These are phyloP conservation scores for Phytopythium aichiense DNA, from an alignment of 352 stramenopile species.

Conservation along the genomic window DNA sequence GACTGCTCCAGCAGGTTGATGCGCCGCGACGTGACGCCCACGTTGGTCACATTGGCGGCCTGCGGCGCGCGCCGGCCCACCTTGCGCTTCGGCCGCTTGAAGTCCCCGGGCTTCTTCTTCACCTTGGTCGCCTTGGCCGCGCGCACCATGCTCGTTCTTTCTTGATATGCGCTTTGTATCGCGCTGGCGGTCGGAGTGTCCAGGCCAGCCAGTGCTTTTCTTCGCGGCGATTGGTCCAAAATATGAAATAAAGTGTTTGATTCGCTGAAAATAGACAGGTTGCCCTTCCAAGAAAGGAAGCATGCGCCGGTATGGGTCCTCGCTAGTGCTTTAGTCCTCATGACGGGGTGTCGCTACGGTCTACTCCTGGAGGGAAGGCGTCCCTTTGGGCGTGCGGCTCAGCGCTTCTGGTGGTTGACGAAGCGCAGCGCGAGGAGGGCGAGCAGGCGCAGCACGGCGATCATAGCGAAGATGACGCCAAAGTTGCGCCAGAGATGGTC, in stretches of 20 bases:
- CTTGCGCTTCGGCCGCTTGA: conserved; percentile 87
- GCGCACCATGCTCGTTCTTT: conserved; percentile 29
- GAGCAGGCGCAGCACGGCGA: conserved; percentile 35
- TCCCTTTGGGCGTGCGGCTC: background rate
- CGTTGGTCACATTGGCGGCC: conserved; percentile 75
- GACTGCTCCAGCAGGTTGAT: conserved; percentile 85
- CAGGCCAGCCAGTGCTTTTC: conserved; percentile 1
- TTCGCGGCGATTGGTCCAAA: background rate
- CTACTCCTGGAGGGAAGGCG: background rate
- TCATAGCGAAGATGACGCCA: conserved; percentile 32
- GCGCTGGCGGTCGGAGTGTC: background rate
- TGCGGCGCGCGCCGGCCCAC: conserved; percentile 64
- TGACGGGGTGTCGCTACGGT: background rate
- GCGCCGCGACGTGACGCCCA: conserved; percentile 65
- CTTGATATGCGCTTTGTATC: background rate
- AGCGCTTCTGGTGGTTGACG: conserved; percentile 44
- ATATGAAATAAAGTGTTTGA: background rate
- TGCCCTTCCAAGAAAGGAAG: conserved; percentile 3
- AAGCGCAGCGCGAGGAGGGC: conserved; percentile 43
- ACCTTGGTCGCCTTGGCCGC: conserved; percentile 36
- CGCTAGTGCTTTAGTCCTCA: background rate
- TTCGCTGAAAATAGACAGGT: background rate
- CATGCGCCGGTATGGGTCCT: background rate
- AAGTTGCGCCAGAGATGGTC: conserved; percentile 35
- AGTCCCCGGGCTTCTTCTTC: conserved; percentile 87